phyloP scores from a whole-genome alignment of 2,329 filamentous ascomycete genomes.

The Calonectria pauciramosa region DNA sequence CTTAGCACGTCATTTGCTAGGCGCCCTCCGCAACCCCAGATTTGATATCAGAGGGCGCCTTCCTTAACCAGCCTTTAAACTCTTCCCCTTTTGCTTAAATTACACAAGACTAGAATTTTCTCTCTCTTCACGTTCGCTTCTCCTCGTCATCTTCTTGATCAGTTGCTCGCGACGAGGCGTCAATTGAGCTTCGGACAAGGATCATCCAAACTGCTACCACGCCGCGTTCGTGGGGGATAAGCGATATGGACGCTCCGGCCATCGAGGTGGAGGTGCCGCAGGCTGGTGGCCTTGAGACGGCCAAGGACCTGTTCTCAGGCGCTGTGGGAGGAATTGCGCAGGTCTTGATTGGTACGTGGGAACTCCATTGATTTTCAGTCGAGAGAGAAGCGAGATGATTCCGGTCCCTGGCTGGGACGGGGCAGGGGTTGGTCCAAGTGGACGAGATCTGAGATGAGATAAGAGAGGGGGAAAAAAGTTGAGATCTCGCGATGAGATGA shows the following conservation, averaged over 20 bases:
- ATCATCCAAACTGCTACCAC: neutral
- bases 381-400: neutral
- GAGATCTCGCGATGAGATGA: constrained; percentile 16
- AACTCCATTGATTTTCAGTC: neutral
- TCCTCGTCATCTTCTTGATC: neutral
- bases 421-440: constrained; percentile 12
- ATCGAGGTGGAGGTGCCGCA: constrained; percentile 52
- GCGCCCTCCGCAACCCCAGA: constrained; percentile 43
- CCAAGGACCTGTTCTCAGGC: constrained; percentile 93
- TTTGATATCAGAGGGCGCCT: constrained; percentile 38
- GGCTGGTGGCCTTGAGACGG: constrained; percentile 67
- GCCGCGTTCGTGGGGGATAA: constrained; percentile 11
- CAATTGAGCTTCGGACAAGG: constrained; percentile 9
- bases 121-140: neutral
- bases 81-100: neutral
- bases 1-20: constrained; percentile 47
- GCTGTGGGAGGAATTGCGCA: constrained; percentile 94
- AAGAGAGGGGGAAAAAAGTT: neutral
- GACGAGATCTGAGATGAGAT: constrained; percentile 28
- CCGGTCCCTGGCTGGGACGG: neutral
- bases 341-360: constrained; percentile 83
- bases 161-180: neutral
- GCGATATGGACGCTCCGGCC: constrained; percentile 48
- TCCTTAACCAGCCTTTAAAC: constrained; percentile 14
- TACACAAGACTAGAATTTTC: neutral